A percentile compares a stretch with the other conserved stretches of the same genome.
Conservation (phyloP, 2,329 filamentous ascomycete genomes). For the Arthroderma sp. region DNA sequence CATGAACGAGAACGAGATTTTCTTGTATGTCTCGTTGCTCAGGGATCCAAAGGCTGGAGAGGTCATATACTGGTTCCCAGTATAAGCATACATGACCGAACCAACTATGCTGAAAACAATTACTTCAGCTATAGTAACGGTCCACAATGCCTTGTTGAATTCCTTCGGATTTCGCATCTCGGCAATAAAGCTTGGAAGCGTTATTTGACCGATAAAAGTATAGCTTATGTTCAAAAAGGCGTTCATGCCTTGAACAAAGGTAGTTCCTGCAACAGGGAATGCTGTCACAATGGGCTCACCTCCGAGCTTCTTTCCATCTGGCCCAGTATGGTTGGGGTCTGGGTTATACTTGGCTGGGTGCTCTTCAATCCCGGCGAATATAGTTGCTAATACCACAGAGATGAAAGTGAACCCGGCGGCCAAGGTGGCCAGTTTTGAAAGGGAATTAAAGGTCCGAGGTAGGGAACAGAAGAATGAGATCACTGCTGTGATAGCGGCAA, state of each 20-base stretch:
- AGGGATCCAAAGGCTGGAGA: slow-evolving; percentile 78
- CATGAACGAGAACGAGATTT: slow-evolving; percentile 88
- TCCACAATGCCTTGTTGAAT: slow-evolving; percentile 86
- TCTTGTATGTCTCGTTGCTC: slow-evolving; percentile 61
- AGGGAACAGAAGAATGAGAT: slow-evolving; percentile 69
- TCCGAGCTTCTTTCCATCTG: slow-evolving; percentile 17
- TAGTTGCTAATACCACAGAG: slow-evolving; percentile 69
- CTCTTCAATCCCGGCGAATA: slow-evolving; percentile 64
- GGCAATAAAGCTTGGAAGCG: slow-evolving; percentile 84
- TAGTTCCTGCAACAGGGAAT: slow-evolving; percentile 55
- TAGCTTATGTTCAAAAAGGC: slow-evolving; percentile 94
- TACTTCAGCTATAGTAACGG: slow-evolving; percentile 76
- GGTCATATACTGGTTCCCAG: slow-evolving; percentile 78
- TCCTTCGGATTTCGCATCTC: slow-evolving; percentile 75
- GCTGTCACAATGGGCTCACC: slow-evolving; percentile 58
- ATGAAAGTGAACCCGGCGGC: slow-evolving; percentile 84
- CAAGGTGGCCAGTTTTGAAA: slow-evolving; percentile 64
- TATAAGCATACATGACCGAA: slow-evolving; percentile 70
- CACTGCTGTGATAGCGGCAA: slow-evolving; percentile 59
- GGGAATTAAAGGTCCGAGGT: slow-evolving; percentile 68
- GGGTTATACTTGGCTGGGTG: slow-evolving; percentile 57
- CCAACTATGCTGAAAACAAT: slow-evolving; percentile 77
- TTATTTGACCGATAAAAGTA: slow-evolving; percentile 92
- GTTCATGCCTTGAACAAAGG: slow-evolving; percentile 69
- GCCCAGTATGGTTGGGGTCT: slow-evolving; percentile 25